Evolutionary conservation across 2,329 filamentous ascomycete species (phyloP), one percentile per base, ranked within the genome.

Genomic region (Xylariaceae sp.): DNA sequence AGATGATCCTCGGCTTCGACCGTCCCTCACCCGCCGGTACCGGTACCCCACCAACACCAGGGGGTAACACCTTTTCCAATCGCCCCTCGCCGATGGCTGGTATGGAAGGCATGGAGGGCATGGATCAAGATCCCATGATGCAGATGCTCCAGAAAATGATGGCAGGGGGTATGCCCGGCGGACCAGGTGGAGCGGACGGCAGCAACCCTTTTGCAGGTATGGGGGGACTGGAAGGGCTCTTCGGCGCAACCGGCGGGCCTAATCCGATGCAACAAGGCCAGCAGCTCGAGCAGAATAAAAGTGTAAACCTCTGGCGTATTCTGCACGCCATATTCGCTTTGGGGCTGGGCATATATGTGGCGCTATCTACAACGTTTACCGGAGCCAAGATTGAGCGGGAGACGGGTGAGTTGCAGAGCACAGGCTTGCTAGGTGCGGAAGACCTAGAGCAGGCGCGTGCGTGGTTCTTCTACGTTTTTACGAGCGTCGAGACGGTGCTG

Each of bases 401-500:
- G 52, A 61, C 66, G 19, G 70, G 74, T 6, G 69, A 67, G 1
- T 73, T 78, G 26, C 71, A 74, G 14, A 73, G 74, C 44, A 65
- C 67, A 72, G 31, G 76, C 16, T n/a, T 56, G 36, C 26, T 61
- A 26, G 53, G 59, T 17, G 61, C 59, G 33, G 52, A 67, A 56
- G 60, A 70, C 53, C 64, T 76, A 50, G 72, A 73, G 48, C 69
- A 71, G 53, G 69, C 73, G 29, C 70, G 78, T 36, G 77, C 77
- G 41, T 79, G 81, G 60, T 88, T 92, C 74, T 92, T 94, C 74
- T 91, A 87, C 78, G 82, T 90, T n/a, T 95, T 94, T 70, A 87
- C 89, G 5, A 91, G 90, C 0, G 87, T 85, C 28, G 90, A 95
- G 76, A 81, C 91, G 9, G 71, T 91, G 50, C 77, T 94, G 61